Base-by-base conservation (phyloP, 345 rosid species). In the Abelmoschus esculentus region DNA sequence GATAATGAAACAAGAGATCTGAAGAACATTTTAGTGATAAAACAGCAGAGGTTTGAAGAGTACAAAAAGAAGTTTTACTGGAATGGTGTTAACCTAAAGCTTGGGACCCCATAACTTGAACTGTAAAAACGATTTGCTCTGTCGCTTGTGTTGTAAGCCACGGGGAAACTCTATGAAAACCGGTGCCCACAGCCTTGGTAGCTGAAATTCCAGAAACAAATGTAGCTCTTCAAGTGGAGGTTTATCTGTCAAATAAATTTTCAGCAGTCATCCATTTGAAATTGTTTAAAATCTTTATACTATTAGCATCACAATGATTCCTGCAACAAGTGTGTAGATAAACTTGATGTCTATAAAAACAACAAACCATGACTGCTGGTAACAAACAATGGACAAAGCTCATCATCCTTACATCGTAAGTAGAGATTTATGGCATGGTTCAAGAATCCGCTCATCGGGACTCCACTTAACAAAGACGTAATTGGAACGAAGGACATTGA, bases 161-260 rank as follows among this genome's bases (percentile, higher is more conserved):
- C 86, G 92, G 52, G 97, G 98, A 78, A 89, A 90, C 64, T 93
- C 98, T 59, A 91, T 88, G 82, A 93, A 93, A 68, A 86, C 86
- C 8, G 98, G 97, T n/a, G 98, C 97, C 98, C 98, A 93, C 49
- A 86, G 93, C 73, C 96, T 83, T 17, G 96, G 98, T 54, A 93
- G 84, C 80, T 91, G 98, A 83, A 93, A 91, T 77, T 91, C 98
- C 74, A 93, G 77, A 81, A 91, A 91, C 80, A 89, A 91, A 70
- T 89, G 96, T 14, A 93, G 89, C 78, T 93, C 98, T 81, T 82
- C 86, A 60, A 88, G 82, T 13, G 97, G 96, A 15, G 97, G 98
- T 78, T 91, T 91, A 87, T 89, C 98, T 91, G 80, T 75, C 66
- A 64, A 17, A 53, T 52, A n/a, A 7, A 53, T 53, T 53, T 53